phyloP scores from a whole-genome alignment of 192 early-diverging fungal species.

The Linnemannia exigua region DNA sequence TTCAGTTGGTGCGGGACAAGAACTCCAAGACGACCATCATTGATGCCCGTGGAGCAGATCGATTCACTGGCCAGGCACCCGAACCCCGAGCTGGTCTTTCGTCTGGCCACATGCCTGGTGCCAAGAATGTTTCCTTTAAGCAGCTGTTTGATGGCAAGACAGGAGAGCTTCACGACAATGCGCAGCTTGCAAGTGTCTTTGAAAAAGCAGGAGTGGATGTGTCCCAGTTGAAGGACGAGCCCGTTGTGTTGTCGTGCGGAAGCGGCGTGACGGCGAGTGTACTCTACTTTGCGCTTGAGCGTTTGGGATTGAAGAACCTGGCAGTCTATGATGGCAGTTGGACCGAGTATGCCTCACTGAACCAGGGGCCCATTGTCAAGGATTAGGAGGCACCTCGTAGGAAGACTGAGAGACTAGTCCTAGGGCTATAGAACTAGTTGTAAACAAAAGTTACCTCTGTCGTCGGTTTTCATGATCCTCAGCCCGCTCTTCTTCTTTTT shows the following conservation, averaged over 20 bases:
- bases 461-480: not conserved
- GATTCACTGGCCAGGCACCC: conserved; percentile 79
- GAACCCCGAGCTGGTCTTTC: conserved; percentile 85
- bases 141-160: conserved; percentile 65
- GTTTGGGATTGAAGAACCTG: conserved; percentile 73
- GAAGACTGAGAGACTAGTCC: too few relatives aligned
- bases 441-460: too few relatives aligned
- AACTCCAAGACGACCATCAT: conserved; percentile 64
- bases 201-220: conserved; percentile 76
- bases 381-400: conserved; percentile 21
- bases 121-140: conserved; percentile 83
- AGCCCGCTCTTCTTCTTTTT: not conserved
- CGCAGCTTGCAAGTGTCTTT: conserved; percentile 70
- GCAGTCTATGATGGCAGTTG: conserved; percentile 93
- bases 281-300: conserved; percentile 84
- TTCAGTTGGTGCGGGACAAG: conserved; percentile 66
- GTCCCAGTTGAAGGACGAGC: conserved; percentile 17
- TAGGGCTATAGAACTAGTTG: too few relatives aligned
- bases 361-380: conserved; percentile 77
- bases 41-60: conserved; percentile 76
- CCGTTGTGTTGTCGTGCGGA: conserved; percentile 86
- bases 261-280: conserved; percentile 90
- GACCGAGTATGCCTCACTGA: conserved; percentile 88
- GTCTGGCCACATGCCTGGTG: conserved; percentile 86
- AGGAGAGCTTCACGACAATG: conserved; percentile 66